These are phyloP conservation scores for Isabelozyma pseudorhagii DNA, from an alignment of 805 yeast genomes.

Conservation along the genomic window DNA sequence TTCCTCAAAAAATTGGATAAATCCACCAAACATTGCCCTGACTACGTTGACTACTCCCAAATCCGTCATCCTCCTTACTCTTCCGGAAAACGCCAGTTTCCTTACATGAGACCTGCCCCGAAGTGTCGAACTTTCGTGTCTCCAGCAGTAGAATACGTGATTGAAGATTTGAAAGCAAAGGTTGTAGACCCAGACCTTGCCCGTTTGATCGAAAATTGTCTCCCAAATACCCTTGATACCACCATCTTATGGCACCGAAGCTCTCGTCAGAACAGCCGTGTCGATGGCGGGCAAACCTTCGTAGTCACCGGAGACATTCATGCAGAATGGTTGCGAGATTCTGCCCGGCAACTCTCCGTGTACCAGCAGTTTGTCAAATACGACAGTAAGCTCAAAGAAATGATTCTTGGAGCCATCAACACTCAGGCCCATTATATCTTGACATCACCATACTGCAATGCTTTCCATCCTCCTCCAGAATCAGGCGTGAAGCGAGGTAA, in stretches of 20 bases:
- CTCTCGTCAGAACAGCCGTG: constrained; percentile 11
- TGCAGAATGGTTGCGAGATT: constrained; percentile 91
- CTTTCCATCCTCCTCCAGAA: constrained; percentile 78
- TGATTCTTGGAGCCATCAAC: constrained; percentile 75
- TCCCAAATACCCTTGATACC: constrained; percentile 87
- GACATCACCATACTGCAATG: constrained; percentile 80
- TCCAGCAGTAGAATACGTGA: constrained; percentile 55
- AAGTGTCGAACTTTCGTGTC: constrained; percentile 74
- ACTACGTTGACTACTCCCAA: constrained; percentile 60
- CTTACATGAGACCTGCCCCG: constrained; percentile 73
- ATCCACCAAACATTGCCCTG: constrained; percentile 44
- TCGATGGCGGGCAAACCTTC: constrained; percentile 53
- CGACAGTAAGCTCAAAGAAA: constrained; percentile 46
- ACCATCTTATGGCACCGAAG: constrained; percentile 69
- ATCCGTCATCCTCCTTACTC: constrained; percentile 55
- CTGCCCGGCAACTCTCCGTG: constrained; percentile 77
- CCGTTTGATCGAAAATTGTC: constrained; percentile 72
- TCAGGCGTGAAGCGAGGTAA: constrained; percentile 48
- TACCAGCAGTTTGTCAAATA: constrained; percentile 59
- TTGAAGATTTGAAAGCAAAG: constrained; percentile 47
- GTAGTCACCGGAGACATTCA: constrained; percentile 90
- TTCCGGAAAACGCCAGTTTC: constrained; percentile 51
- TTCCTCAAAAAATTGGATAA: constrained; percentile 17
- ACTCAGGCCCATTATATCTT: constrained; percentile 68
- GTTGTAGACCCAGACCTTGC: constrained; percentile 65